Evolutionary conservation across 495 filamentous ascomycete genomes (phyloP).

Genomic region (Aspergillus nidulans): DNA sequence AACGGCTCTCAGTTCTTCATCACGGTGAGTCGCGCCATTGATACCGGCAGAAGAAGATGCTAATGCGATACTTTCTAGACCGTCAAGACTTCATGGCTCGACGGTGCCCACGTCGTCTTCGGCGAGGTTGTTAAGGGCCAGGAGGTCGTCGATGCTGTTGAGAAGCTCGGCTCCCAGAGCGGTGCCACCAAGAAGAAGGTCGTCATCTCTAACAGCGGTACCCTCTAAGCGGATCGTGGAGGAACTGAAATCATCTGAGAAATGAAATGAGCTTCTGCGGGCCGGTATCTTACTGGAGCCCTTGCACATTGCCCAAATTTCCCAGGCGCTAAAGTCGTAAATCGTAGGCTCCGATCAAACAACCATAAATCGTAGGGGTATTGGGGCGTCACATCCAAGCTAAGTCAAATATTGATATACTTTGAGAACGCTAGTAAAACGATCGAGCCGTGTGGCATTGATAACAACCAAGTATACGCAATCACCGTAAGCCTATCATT

Average conservation of each 20-base stretch:
- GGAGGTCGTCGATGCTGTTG: slow-evolving; percentile 64
- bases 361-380: no score
- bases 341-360: neutral
- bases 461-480: no score
- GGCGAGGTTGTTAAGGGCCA: slow-evolving; percentile 74
- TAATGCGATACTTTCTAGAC: slow-evolving; percentile 38
- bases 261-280: neutral
- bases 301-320: no score
- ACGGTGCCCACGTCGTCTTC: slow-evolving; percentile 98
- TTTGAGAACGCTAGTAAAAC: no score
- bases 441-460: no score
- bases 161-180: slow-evolving; percentile 53
- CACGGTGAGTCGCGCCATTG: slow-evolving; percentile 39
- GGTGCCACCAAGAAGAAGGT: neutral
- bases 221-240: neutral
- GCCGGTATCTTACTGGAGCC: neutral
- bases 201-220: neutral
- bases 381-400: no score
- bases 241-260: neutral
- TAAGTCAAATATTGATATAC: no score
- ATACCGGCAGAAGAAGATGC: neutral
- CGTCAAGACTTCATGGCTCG: slow-evolving; percentile 82
- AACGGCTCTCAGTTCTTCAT: slow-evolving; percentile 99
- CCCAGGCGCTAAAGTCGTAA: no score
- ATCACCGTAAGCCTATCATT: no score